Percentiles rank a stretch among this genome's conserved stretches.
These are phyloP conservation scores for Hamamelis virginiana DNA, from an alignment of 164 flowering plant species.

Conservation along the genomic window DNA sequence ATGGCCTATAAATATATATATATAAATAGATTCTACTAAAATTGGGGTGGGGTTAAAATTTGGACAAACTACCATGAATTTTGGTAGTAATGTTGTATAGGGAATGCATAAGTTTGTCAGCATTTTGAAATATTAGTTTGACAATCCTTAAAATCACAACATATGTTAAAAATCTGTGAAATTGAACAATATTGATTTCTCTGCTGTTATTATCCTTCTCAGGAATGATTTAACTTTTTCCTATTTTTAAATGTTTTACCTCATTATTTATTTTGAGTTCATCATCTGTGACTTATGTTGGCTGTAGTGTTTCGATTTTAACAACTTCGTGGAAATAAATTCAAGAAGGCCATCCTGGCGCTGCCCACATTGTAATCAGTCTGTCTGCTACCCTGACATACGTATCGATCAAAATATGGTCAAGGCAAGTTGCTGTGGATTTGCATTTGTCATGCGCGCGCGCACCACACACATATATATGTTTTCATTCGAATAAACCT, in stretches of 20 bases:
- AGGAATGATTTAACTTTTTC: conserved; percentile 3
- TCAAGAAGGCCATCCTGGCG: conserved; percentile 84
- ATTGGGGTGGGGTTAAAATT: too few relatives aligned
- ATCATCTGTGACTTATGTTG: conserved; percentile 2
- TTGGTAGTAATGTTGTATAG: too few relatives aligned
- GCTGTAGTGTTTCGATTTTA: conserved; percentile 77
- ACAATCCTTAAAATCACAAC: too few relatives aligned
- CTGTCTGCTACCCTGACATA: conserved; percentile 56
- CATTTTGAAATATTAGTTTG: too few relatives aligned
- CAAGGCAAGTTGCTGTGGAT: conserved; percentile 46
- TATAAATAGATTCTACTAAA: too few relatives aligned
- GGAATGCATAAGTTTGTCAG: too few relatives aligned
- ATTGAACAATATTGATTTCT: not conserved
- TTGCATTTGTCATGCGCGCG: not conserved
- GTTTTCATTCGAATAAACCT: not conserved
- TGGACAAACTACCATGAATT: too few relatives aligned
- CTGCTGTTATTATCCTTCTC: not conserved
- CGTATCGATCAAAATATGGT: conserved; percentile 68
- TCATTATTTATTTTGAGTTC: not conserved
- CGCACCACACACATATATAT: too few relatives aligned
- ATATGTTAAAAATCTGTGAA: not conserved
- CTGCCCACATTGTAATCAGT: conserved; percentile 87
- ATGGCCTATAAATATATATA: too few relatives aligned
- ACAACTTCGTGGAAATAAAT: conserved; percentile 66
- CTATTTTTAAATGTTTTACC: not conserved